phyloP scores from a whole-genome alignment of 495 filamentous ascomycete genomes.

The Glutinoglossum americanum region DNA sequence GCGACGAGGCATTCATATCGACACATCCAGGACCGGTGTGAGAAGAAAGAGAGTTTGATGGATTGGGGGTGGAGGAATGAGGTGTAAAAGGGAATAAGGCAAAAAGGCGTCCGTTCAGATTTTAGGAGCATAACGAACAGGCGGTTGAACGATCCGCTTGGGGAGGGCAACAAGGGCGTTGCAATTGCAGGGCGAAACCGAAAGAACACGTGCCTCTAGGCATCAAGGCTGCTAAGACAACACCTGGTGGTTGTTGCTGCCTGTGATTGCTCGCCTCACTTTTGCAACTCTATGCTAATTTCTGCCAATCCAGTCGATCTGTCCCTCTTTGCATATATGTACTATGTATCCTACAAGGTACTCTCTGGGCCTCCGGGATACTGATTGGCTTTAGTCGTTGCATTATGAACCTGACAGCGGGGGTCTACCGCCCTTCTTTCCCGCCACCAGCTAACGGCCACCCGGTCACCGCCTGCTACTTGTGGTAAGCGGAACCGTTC shows the following conservation, averaged over 20 bases:
- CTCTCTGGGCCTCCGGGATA: neutral
- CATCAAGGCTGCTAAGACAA: neutral
- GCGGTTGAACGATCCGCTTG: no score
- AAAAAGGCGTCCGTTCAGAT: neutral
- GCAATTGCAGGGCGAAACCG: neutral
- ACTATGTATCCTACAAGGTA: no score
- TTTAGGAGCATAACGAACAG: no score
- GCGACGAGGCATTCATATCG: neutral
- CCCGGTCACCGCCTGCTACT: neutral
- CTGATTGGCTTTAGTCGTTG: neutral
- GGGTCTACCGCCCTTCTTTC: neutral
- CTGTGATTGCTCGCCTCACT: neutral
- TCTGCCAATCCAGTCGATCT: neutral
- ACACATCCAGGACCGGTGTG: neutral
- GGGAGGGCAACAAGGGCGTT: no score
- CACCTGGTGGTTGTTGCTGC: neutral
- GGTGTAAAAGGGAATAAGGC: neutral
- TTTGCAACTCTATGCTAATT: neutral
- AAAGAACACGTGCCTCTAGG: neutral
- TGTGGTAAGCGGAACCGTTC: neutral
- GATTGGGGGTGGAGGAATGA: neutral
- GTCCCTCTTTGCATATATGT: neutral
- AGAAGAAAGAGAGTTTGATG: neutral
- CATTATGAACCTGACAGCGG: neutral
- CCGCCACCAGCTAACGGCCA: neutral